Percentiles rank a stretch among this genome's conserved stretches.
Conservation (phyloP, 345 rosid genomes). For the Linum tenue region DNA sequence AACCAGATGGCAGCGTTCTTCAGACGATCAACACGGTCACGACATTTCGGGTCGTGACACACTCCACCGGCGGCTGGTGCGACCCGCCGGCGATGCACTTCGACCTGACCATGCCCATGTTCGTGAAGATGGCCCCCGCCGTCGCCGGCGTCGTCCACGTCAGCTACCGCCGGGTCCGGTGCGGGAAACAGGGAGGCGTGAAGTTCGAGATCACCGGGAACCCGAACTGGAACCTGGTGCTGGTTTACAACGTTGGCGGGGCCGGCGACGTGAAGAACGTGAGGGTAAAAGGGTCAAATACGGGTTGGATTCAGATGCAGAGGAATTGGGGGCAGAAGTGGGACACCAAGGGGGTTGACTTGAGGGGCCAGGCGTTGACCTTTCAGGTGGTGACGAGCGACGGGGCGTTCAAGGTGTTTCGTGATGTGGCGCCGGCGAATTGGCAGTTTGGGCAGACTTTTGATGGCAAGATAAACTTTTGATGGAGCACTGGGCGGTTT, state of each 20-base stretch:
- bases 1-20: too few relatives aligned
- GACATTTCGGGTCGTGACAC: too few relatives aligned
- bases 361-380: conserved; percentile 40
- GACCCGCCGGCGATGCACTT: conserved; percentile 42
- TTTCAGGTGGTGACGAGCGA: conserved; percentile 38
- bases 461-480: conserved; percentile 31
- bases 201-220: conserved; percentile 28
- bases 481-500: too few relatives aligned
- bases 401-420: conserved; percentile 18
- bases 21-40: too few relatives aligned
- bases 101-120: conserved; percentile 36
- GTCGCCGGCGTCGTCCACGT: conserved; percentile 36
- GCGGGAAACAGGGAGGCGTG: conserved; percentile 46
- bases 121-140: conserved; percentile 20
- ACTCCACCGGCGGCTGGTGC: conserved; percentile 26
- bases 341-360: conserved; percentile 10
- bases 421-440: conserved; percentile 19
- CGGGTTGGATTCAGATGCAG: conserved; percentile 6
- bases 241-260: conserved; percentile 48
- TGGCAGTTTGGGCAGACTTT: conserved; percentile 23
- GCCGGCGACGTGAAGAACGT: conserved; percentile 16
- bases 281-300: conserved; percentile 53
- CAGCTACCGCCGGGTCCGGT: conserved; percentile 32
- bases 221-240: conserved; percentile 52
- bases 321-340: conserved; percentile 16